Percentiles rank a stretch among this genome's conserved stretches.
Evolutionary conservation across 306 rosid genomes (phyloP).

Genomic region (Argentina anserina): DNA sequence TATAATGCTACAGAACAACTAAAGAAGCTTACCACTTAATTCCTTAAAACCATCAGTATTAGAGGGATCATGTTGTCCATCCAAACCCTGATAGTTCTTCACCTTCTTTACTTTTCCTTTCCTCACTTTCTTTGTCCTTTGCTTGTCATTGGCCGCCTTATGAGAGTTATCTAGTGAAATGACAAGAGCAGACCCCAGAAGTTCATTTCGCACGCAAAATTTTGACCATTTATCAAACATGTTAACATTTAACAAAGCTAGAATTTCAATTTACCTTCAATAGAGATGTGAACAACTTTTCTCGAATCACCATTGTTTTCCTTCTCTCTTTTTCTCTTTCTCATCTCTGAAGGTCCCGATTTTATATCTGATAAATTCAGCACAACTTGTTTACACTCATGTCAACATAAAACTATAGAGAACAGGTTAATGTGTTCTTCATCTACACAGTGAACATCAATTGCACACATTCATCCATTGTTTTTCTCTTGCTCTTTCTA

Average conservation of each 20-base stretch:
- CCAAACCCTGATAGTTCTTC: constrained; percentile 17
- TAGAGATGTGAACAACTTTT: constrained; percentile 11
- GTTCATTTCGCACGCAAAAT: neutral
- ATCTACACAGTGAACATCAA: neutral
- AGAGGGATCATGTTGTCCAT: constrained; percentile 5
- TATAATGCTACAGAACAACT: neutral
- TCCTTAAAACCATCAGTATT: constrained; percentile 20
- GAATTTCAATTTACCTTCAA: constrained; percentile 32
- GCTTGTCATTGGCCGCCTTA: constrained; percentile 10
- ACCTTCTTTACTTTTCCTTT: constrained; percentile 34
- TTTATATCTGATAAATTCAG: constrained; percentile 16
- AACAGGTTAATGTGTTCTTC: neutral
- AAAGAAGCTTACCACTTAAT: constrained; percentile 31
- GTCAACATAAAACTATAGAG: neutral
- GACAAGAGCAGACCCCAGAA: neutral
- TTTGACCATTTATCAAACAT: neutral
- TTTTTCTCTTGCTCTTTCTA: neutral
- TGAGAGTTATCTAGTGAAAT: constrained; percentile 33
- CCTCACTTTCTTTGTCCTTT: constrained; percentile 25
- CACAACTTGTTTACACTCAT: neutral
- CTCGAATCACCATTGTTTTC: constrained; percentile 24
- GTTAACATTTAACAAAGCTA: neutral
- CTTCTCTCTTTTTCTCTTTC: constrained; percentile 35
- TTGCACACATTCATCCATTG: neutral
- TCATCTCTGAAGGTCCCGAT: constrained; percentile 17